Evolutionary conservation across 208 protist genomes (phyloP).

Genomic region (Acanthamoeba pearcei): DNA sequence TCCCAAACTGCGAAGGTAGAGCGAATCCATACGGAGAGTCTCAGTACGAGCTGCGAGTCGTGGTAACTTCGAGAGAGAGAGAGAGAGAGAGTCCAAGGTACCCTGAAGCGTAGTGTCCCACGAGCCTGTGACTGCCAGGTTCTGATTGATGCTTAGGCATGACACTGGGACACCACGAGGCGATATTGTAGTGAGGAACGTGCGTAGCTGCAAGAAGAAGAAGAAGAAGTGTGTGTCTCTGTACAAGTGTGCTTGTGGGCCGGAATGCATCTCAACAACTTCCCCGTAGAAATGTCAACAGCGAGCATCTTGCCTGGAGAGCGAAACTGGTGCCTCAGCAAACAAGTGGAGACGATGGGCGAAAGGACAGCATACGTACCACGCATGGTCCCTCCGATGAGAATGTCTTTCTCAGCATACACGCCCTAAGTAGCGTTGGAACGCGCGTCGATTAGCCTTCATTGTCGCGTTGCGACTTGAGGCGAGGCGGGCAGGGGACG

Average conservation of each 20-base stretch:
- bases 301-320: slow-evolving; percentile 28
- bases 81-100: background rate
- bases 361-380: background rate
- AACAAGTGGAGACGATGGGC: background rate
- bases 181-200: background rate
- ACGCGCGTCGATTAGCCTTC: background rate
- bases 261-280: slow-evolving; percentile 22
- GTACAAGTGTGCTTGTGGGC: slow-evolving; percentile 28
- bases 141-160: slow-evolving; percentile 41
- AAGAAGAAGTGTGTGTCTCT: background rate
- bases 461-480: background rate
- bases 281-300: background rate
- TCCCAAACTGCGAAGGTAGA: slow-evolving; percentile 28
- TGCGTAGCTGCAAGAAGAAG: background rate
- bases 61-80: background rate
- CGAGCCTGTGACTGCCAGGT: slow-evolving; percentile 27
- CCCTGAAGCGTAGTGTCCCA: slow-evolving; percentile 51
- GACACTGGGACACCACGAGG: background rate
- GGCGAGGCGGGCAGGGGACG: background rate
- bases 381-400: slow-evolving; percentile 46
- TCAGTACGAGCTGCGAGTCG: background rate
- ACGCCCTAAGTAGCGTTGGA: background rate
- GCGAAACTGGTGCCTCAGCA: background rate
- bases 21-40: background rate
- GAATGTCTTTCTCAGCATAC: slow-evolving; percentile 16